A percentile compares a stretch with the other conserved stretches of the same genome.
Evolutionary conservation across 75 land plant genomes (phyloP).

Genomic region (Azolla pinnata): DNA sequence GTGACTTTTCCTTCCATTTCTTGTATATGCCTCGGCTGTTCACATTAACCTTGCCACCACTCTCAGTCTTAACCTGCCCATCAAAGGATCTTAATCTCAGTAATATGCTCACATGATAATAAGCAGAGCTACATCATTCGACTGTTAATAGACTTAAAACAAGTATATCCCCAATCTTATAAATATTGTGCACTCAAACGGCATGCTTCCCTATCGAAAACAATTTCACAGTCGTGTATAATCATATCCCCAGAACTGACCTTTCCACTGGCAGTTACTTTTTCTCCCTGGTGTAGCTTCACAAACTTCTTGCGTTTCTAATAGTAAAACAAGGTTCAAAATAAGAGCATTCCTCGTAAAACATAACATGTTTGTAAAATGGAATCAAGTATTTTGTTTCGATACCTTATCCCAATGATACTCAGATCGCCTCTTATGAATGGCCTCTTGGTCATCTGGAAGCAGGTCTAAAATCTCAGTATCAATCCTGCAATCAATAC

Average conservation of each 20-base stretch:
- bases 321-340: no score
- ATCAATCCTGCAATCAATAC: conserved; percentile 54
- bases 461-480: conserved; percentile 91
- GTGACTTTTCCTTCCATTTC: conserved; percentile 81
- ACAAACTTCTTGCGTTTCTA: conserved; percentile 89
- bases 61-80: conserved; percentile 70
- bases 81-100: no score
- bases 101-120: no score
- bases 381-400: neutral
- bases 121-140: no score
- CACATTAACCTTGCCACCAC: conserved; percentile 75
- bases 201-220: neutral
- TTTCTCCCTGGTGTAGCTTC: conserved; percentile 85
- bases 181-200: no score
- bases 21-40: conserved; percentile 79
- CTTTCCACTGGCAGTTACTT: conserved; percentile 91
- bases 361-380: neutral
- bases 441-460: conserved; percentile 71
- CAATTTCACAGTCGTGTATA: neutral
- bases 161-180: no score
- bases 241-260: conserved; percentile 19
- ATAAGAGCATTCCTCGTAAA: neutral
- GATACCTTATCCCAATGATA: conserved; percentile 99
- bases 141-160: no score
- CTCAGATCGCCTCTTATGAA: conserved; percentile 65